Evolutionary conservation across 192 early-diverging fungal genomes (phyloP).

Genomic region (Coemansia sp.): DNA sequence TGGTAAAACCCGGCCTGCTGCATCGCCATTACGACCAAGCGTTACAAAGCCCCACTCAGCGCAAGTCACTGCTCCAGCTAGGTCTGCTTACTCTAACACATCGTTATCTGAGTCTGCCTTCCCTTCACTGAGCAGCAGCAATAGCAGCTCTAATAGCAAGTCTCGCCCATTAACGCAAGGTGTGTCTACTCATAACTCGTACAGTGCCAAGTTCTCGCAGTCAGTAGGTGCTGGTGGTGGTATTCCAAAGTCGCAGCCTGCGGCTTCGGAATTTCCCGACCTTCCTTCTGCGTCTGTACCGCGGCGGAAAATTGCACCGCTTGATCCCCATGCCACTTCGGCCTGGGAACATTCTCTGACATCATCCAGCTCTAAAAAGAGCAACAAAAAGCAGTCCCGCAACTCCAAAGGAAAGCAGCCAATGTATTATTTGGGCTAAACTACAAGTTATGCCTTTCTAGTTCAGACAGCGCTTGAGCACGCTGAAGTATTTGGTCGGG

Average conservation of each 20-base stretch:
- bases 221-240: not conserved
- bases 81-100: not conserved
- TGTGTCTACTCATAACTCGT: constrained; percentile 12
- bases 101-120: constrained; percentile 13
- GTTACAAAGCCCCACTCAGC: not conserved
- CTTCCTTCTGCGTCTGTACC: constrained; percentile 23
- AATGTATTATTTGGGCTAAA: constrained; percentile 11
- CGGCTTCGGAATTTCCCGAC: constrained; percentile 23
- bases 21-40: not conserved
- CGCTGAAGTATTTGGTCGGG: constrained; percentile 14
- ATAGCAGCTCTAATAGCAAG: too few relatives aligned
- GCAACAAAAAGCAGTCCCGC: constrained; percentile 15
- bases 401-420: constrained; percentile 38
- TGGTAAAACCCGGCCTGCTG: not conserved
- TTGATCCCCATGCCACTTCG: constrained; percentile 29
- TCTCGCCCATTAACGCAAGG: too few relatives aligned
- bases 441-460: constrained; percentile 1
- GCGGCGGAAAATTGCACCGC: constrained; percentile 18
- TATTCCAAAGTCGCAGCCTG: not conserved
- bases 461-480: constrained; percentile 13
- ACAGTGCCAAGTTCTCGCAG: constrained; percentile 20
- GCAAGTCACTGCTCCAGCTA: not conserved
- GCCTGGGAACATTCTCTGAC: constrained; percentile 25
- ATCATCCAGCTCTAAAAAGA: not conserved
- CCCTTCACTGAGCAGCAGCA: constrained; percentile 19